Evolutionary conservation across 106 monocot genomes (phyloP), one percentile per base, ranked within the genome.

Genomic region (Cymbidium sinense): DNA sequence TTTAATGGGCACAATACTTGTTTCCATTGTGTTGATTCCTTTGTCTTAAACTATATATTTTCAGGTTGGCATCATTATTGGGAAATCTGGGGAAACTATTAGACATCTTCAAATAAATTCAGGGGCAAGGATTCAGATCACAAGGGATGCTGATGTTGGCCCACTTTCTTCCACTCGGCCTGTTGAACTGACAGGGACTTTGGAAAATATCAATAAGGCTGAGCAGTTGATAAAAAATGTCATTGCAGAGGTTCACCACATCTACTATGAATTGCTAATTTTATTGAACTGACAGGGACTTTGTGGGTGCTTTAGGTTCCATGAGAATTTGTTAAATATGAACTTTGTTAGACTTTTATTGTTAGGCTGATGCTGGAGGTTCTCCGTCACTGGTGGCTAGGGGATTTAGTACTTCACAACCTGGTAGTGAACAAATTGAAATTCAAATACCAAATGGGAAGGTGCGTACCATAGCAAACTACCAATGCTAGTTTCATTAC

Each of bases 31-130:
- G 23, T 28, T 28, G 41, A 41, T 41, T 41, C 41, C 41, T 41
- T 41, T 41, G 41, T 41, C 41, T 41, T 7, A 41, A 7, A 41
- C 10, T 67, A 41, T 23, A 28, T 23, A n/a, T 77, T 65, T 82
- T 13, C 86, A 96, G 96, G 96, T 96, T 78, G 96, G 96, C 17
- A 89, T 89, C 21, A 87, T 96, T 65, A 96, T 96, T 62, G 96
- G 96, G 33, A 96, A 91, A 85, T 78, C 89, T 77, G 96, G 96
- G 67, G 93, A 96, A n/a, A 96, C 96, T 50, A 96, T 93, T 65
- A 91, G 78, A 77, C 79, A 64, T 44, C 65, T 96, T 75, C 93
- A 96, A 82, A 74, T 76, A 58, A 91, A 83, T 70, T 91, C 96
- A 20, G 91, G 96, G 54, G 96, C 89, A 35, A 93, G 86, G 83